Base-by-base conservation (phyloP, 768 basidiomycete genomes). In the Amanita phalloides region DNA sequence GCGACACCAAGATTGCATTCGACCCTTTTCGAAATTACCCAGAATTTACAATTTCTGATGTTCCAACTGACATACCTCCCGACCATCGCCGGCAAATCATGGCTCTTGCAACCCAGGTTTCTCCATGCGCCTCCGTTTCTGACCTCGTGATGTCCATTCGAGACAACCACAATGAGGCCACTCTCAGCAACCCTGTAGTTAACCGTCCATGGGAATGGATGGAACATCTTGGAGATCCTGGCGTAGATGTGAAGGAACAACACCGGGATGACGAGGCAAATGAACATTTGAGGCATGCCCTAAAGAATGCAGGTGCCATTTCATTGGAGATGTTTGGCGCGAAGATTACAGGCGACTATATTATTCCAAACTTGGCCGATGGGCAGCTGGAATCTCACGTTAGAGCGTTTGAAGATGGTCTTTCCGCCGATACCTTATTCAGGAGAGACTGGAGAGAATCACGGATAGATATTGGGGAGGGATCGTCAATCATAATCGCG, bases 191-290 rank as follows among this genome's bases (percentile, higher is more conserved):
- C 3, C 72, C 77, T 1, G 83, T 90, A 14, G 70, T 78, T 52
- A 86, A 89, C 64, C 77, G 81, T 30, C 86, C 89, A 3, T 91
- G 88, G 88, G 88, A 91, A 63, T 90, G 88, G 87, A 78, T 82
- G 6, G 88, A 91, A 64, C 79, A 84, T 60, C 60, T 90, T 3
- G 86, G 86, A 7, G 82, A 85, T 48, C 69, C 73, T 3, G 53
- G 71, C 6, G 59, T 68, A 3, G 75, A 77, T 25, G 61, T 71
- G 8, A 74, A 70, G 8, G 68, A 69, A 30, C 66, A 73, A 23
- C 8, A 42, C 10, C 64, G 64, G 25, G 70, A 71, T 48, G 60
- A 58, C 17, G 70, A 73, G 20, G 72, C 73, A 35, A 68, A 66
- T 41, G 70, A 69, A 41, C 64, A 44, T 60, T 60, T 13, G 69